phyloP scores from a whole-genome alignment of 2,329 filamentous ascomycete genomes.

The Penicillium sp. region DNA sequence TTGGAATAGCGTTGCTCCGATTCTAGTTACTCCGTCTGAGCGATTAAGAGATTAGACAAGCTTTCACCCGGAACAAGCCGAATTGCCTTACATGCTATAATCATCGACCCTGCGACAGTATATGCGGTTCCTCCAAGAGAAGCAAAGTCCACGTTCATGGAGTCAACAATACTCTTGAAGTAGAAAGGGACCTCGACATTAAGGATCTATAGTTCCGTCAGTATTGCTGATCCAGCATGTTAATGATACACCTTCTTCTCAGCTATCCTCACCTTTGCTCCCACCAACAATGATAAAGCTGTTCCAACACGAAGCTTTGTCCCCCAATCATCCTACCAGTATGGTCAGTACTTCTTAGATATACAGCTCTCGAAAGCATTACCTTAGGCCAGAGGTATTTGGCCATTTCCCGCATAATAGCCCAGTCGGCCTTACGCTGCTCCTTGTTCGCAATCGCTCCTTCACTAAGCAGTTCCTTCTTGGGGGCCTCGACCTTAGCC shows the following conservation, averaged over 20 bases:
- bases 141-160: conserved; percentile 95
- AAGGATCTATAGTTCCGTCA: conserved; percentile 54
- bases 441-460: conserved; percentile 71
- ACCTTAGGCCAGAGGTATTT: conserved; percentile 92
- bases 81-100: conserved; percentile 69
- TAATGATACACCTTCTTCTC: background rate
- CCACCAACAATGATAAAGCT: conserved; percentile 78
- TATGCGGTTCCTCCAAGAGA: conserved; percentile 82
- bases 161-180: conserved; percentile 96
- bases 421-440: conserved; percentile 96
- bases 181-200: conserved; percentile 99
- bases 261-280: conserved; percentile 68
- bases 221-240: background rate
- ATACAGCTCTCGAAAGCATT: conserved; percentile 8
- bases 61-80: background rate
- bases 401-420: conserved; percentile 97
- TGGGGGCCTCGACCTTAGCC: conserved; percentile 31
- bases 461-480: conserved; percentile 63
- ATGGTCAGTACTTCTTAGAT: conserved; percentile 17
- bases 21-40: conserved; percentile 77
- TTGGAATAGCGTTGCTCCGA: conserved; percentile 86
- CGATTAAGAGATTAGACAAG: background rate
- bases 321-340: conserved; percentile 63
- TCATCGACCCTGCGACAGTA: conserved; percentile 87
- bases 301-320: conserved; percentile 83